Evolutionary conservation across 179 eudicot genomes (phyloP).

Genomic region (Patellifolia procumbens): DNA sequence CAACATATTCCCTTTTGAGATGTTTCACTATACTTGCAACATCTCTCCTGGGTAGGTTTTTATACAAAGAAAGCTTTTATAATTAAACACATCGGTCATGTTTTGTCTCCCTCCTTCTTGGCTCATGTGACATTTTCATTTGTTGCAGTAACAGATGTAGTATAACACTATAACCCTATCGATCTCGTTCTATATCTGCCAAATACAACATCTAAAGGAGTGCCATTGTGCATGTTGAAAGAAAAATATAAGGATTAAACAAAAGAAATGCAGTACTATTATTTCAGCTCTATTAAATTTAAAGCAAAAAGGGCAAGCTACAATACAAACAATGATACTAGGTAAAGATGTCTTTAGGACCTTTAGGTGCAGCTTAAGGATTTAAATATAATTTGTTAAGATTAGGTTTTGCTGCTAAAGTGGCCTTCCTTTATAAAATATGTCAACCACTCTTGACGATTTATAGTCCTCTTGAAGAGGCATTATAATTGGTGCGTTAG

Average conservation of each 20-base stretch:
- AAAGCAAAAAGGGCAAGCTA: not conserved
- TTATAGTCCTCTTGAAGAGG: not conserved
- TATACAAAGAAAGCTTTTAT: too few relatives aligned
- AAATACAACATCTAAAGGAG: not conserved
- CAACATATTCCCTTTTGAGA: too few relatives aligned
- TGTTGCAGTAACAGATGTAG: too few relatives aligned
- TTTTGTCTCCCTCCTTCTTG: not conserved
- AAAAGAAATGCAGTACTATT: too few relatives aligned
- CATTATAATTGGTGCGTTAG: not conserved
- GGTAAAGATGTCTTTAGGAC: not conserved
- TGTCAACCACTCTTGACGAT: not conserved
- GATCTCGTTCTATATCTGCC: not conserved
- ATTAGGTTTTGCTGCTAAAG: not conserved
- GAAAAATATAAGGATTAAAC: not conserved
- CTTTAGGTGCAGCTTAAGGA: not conserved
- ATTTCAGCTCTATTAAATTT: too few relatives aligned
- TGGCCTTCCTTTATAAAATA: not conserved
- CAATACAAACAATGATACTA: not conserved
- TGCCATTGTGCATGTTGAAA: not conserved
- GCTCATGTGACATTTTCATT: not conserved
- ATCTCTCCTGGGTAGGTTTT: too few relatives aligned
- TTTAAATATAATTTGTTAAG: not conserved
- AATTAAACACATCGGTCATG: too few relatives aligned
- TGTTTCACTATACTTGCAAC: too few relatives aligned
- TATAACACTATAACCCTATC: too few relatives aligned